Conservation (phyloP, 75 land plant species). For the Pinus tabuliformis region DNA sequence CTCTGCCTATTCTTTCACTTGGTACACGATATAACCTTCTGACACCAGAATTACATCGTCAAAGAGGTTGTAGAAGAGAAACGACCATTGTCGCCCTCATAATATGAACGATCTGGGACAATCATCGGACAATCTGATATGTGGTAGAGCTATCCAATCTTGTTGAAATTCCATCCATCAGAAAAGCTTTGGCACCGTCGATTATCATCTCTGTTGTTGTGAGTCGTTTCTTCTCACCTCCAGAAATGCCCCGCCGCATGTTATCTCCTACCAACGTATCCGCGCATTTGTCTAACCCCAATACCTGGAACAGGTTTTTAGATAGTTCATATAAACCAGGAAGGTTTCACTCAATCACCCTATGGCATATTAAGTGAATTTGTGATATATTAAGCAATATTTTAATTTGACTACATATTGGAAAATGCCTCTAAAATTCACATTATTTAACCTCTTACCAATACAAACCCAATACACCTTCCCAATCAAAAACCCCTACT, state of each 20-base stretch:
- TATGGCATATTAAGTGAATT: too few species aligned
- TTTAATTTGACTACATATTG: too few species aligned
- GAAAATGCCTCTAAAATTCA: too few species aligned
- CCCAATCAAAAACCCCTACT: too few species aligned
- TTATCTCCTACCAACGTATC: slow-evolving; percentile 33
- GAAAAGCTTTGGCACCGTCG: slow-evolving; percentile 64
- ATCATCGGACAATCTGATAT: slow-evolving; percentile 57
- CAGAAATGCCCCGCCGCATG: slow-evolving; percentile 39
- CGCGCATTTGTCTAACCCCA: slow-evolving; percentile 37
- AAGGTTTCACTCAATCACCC: too few species aligned
- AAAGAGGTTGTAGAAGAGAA: slow-evolving; percentile 76
- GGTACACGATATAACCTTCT: slow-evolving; percentile 76
- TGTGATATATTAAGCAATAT: too few species aligned
- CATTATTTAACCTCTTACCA: too few species aligned
- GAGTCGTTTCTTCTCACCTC: slow-evolving; percentile 36
- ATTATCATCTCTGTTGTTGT: slow-evolving; percentile 81
- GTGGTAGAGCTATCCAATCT: slow-evolving; percentile 88
- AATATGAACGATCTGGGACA: slow-evolving; percentile 49
- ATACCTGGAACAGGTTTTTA: slow-evolving; percentile 13
- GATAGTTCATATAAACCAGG: too few species aligned
- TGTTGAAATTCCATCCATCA: slow-evolving; percentile 90
- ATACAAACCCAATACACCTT: too few species aligned
- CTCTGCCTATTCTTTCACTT: too few species aligned
- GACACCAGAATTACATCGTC: slow-evolving; percentile 74
- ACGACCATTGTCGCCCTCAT: slow-evolving; percentile 50